phyloP scores from a whole-genome alignment of 2,329 filamentous ascomycete genomes.

The Xylariales sp. region DNA sequence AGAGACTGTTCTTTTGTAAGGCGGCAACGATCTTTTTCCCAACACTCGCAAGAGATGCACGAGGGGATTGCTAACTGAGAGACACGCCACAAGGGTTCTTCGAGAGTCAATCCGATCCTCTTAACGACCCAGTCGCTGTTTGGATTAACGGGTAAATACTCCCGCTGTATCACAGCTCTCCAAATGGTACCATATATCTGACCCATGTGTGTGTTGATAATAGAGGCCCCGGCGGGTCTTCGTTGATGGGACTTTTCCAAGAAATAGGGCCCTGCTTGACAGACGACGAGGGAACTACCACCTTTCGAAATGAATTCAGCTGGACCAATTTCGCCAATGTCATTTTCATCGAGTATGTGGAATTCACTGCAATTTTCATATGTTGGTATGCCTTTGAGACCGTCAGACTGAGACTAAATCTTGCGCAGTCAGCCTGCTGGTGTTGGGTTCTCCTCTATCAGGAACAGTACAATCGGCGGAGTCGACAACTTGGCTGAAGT shows the following conservation, averaged over 20 bases:
- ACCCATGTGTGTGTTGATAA: conserved; percentile 5
- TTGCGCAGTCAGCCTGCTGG: conserved; percentile 12
- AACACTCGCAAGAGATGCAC: too few species aligned
- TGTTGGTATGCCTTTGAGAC: too few species aligned
- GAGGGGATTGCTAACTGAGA: too few species aligned
- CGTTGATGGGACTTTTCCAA: conserved; percentile 12
- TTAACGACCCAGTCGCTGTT: conserved; percentile 7
- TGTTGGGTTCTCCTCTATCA: conserved; percentile 13
- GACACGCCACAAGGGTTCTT: conserved; percentile 8
- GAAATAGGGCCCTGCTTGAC: conserved; percentile 14
- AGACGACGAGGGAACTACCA: conserved; percentile 7
- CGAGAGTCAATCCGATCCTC: conserved; percentile 8
- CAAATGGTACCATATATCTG: neutral
- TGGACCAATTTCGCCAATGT: conserved; percentile 14
- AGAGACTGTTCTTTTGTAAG: conserved; percentile 10
- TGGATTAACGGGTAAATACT: conserved; percentile 9
- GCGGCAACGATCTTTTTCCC: too few species aligned
- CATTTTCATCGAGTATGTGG: conserved; percentile 14
- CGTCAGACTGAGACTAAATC: too few species aligned
- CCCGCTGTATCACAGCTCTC: too few species aligned
- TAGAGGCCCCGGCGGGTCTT: conserved; percentile 13
- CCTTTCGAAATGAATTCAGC: conserved; percentile 11
- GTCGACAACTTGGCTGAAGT: conserved; percentile 10
- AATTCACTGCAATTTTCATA: neutral
- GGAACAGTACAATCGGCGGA: conserved; percentile 9